phyloP scores from a whole-genome alignment of 768 basidiomycete genomes.

The Agaricus subrufescens region DNA sequence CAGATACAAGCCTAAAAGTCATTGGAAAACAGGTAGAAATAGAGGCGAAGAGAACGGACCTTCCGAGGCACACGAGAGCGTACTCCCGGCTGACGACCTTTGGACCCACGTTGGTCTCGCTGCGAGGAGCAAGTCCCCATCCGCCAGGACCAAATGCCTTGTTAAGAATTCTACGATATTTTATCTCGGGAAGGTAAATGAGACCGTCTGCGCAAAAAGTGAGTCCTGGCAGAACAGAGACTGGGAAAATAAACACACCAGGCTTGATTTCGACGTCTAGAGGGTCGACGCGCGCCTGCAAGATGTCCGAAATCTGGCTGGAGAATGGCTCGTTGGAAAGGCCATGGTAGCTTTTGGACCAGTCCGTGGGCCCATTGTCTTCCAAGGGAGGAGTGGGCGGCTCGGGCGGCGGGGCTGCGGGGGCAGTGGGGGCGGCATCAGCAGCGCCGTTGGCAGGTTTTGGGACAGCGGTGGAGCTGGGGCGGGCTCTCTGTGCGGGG shows the following conservation, averaged over 20 bases:
- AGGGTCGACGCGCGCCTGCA: constrained; percentile 72
- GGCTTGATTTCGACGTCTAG: constrained; percentile 92
- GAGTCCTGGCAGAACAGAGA: neutral
- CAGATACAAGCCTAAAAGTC: constrained; percentile 66
- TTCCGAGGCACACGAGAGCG: constrained; percentile 87
- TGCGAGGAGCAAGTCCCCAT: constrained; percentile 93
- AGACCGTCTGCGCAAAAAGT: constrained; percentile 63
- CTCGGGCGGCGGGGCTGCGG: neutral
- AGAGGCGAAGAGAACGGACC: constrained; percentile 44
- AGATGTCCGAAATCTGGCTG: constrained; percentile 63
- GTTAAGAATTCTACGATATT: constrained; percentile 89
- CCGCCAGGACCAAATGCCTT: constrained; percentile 94
- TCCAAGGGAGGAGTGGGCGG: neutral
- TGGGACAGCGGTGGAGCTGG: neutral
- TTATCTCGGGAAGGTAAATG: constrained; percentile 94
- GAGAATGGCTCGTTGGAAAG: constrained; percentile 74
- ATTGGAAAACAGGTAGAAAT: neutral
- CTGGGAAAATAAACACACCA: constrained; percentile 41
- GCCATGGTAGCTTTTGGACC: constrained; percentile 86
- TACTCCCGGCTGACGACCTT: constrained; percentile 91
- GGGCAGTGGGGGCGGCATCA: neutral
- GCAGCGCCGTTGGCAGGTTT: neutral
- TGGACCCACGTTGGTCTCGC: constrained; percentile 86
- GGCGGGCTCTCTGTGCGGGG: neutral
- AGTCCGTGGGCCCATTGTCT: constrained; percentile 48